Conservation (phyloP, 1,284 basidiomycete species). For the Puccinia coronata region DNA sequence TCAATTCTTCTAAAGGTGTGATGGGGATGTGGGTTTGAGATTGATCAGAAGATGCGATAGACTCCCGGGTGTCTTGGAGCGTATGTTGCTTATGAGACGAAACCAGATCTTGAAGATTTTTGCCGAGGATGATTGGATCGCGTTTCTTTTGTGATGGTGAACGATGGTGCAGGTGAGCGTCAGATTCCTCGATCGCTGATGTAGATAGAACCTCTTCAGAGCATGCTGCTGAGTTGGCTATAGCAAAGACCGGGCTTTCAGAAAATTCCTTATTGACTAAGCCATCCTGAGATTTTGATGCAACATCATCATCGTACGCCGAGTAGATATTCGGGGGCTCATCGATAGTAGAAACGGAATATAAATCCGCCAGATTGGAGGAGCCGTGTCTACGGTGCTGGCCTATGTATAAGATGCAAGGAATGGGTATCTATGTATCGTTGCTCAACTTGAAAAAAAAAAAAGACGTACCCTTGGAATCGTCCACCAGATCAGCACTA, state of each 20-base stretch:
- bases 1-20: conserved; percentile 4
- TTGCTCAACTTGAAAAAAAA: background rate
- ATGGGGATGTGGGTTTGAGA: background rate
- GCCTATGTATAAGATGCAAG: background rate
- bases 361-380: background rate
- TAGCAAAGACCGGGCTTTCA: background rate
- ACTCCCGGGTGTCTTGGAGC: conserved; percentile 3
- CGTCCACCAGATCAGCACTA: conserved; percentile 32
- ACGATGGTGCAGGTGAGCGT: background rate
- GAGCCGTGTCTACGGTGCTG: background rate
- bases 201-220: conserved; percentile 16
- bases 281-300: background rate
- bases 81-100: background rate
- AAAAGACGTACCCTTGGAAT: background rate
- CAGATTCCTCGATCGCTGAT: conserved; percentile 12
- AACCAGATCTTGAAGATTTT: conserved; percentile 9
- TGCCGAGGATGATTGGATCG: background rate
- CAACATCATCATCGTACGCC: background rate
- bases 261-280: background rate
- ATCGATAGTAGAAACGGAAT: background rate
- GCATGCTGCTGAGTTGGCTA: background rate
- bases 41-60: background rate
- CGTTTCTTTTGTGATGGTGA: conserved; percentile 1
- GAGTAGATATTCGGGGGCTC: background rate
- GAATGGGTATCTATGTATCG: background rate